phyloP scores from a whole-genome alignment of 2,329 filamentous ascomycete genomes.

The Aureobasidium sp. region DNA sequence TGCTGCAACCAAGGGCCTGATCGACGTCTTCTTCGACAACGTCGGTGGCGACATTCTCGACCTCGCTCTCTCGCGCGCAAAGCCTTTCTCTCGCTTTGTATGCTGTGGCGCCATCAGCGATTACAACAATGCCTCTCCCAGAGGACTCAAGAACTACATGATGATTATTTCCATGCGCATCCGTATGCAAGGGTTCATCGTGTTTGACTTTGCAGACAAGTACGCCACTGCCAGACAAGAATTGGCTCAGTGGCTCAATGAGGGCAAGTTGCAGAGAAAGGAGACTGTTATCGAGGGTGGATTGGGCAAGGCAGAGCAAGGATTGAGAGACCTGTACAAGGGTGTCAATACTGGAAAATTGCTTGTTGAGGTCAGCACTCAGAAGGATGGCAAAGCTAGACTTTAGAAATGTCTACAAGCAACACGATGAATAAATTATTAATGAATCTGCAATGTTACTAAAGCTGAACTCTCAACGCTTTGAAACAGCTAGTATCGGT shows the following conservation, averaged over 20 bases:
- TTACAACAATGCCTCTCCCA: constrained; percentile 49
- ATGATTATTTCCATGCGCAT: constrained; percentile 48
- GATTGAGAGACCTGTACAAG: constrained; percentile 7
- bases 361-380: constrained; percentile 7
- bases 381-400: background rate
- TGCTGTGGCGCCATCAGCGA: constrained; percentile 62
- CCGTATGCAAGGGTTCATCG: constrained; percentile 62
- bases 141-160: constrained; percentile 49
- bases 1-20: constrained; percentile 30
- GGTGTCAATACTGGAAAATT: constrained; percentile 4
- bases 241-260: constrained; percentile 56
- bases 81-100: constrained; percentile 53
- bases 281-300: constrained; percentile 7
- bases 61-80: constrained; percentile 52
- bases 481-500: no score
- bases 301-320: constrained; percentile 5
- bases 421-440: no score
- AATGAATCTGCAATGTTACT: no score
- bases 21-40: constrained; percentile 54
- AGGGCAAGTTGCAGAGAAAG: constrained; percentile 42
- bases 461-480: no score
- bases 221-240: constrained; percentile 51
- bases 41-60: constrained; percentile 63
- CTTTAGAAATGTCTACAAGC: background rate
- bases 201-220: constrained; percentile 56